phyloP scores from a whole-genome alignment of 306 rosid species.

The Quercus rubra region DNA sequence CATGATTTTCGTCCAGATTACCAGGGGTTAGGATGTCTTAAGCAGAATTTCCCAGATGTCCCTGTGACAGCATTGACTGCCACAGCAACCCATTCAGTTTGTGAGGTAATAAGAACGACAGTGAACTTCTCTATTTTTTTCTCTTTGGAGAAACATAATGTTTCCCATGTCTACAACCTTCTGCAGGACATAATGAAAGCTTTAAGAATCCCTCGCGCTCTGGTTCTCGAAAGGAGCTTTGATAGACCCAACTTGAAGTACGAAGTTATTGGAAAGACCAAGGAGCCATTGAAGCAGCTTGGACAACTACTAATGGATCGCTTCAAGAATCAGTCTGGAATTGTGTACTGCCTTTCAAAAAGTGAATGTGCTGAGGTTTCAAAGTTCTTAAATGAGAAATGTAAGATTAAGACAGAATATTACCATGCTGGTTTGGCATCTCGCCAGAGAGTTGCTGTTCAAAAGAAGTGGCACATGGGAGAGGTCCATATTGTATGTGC shows the following conservation, averaged over 20 bases:
- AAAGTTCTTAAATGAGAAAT: constrained; percentile 59
- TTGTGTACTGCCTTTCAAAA: constrained; percentile 92
- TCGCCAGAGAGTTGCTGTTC: constrained; percentile 80
- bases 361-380: constrained; percentile 90
- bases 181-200: constrained; percentile 82
- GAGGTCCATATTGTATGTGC: constrained; percentile 88
- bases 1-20: constrained; percentile 99
- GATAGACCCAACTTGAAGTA: constrained; percentile 95
- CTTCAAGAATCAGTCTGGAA: constrained; percentile 77
- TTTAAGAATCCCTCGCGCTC: constrained; percentile 80
- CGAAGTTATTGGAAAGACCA: constrained; percentile 77
- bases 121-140: constrained; percentile 2
- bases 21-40: constrained; percentile 80
- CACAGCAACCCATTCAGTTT: constrained; percentile 88
- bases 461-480: constrained; percentile 85
- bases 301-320: constrained; percentile 58
- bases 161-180: background rate
- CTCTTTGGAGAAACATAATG: background rate
- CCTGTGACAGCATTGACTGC: constrained; percentile 98
- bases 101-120: constrained; percentile 45
- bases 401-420: constrained; percentile 65
- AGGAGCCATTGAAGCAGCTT: constrained; percentile 75
- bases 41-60: constrained; percentile 69
- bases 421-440: constrained; percentile 91
- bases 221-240: constrained; percentile 92